Evolutionary conservation across 2,329 filamentous ascomycete species (phyloP).

Genomic region (Clonostachys rosea): DNA sequence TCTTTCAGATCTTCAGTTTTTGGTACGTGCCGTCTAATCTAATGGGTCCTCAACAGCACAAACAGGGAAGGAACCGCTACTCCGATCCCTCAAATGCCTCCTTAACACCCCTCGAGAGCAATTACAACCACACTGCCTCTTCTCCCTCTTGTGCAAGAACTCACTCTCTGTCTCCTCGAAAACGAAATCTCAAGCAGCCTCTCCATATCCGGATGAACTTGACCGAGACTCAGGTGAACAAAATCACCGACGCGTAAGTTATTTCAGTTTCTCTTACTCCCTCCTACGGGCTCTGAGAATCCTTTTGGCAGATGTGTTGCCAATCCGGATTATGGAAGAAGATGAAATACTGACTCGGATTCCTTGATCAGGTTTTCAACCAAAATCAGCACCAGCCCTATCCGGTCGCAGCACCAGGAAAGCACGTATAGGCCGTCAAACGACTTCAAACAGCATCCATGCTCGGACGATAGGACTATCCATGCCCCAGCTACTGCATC

Average conservation of each 20-base stretch:
- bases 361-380: conserved; percentile 17
- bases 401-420: background rate
- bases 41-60: no score
- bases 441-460: no score
- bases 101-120: conserved; percentile 24
- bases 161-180: conserved; percentile 26
- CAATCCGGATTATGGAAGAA: background rate
- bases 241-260: conserved; percentile 36
- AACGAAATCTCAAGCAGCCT: conserved; percentile 25
- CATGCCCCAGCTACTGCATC: background rate
- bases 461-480: no score
- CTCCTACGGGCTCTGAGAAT: no score
- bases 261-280: no score
- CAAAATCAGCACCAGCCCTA: background rate
- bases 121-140: conserved; percentile 23
- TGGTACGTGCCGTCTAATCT: no score
- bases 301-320: no score
- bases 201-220: conserved; percentile 42
- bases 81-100: conserved; percentile 15
- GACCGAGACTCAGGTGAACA: conserved; percentile 43
- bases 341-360: no score
- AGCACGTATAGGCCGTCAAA: no score
- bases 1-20: no score
- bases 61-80: conserved; percentile 2
- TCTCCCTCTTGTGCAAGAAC: conserved; percentile 15